Evolutionary conservation across 352 stramenopile species (phyloP).

Genomic region (Hyaloperonospora brassicae): DNA sequence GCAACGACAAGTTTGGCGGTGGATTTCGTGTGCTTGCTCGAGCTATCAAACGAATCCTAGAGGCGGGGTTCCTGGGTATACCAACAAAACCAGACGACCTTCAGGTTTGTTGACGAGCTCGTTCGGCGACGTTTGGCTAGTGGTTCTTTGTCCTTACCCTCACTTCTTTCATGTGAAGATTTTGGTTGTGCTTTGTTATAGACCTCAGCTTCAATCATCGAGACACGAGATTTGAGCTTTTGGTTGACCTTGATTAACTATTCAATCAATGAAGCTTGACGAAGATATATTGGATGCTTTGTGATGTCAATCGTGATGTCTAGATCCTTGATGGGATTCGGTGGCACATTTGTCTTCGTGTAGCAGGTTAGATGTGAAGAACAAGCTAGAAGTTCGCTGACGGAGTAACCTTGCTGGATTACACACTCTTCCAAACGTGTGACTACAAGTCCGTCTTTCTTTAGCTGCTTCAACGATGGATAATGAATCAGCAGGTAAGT

Average conservation of each 20-base stretch:
- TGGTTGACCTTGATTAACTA: conserved; percentile 8
- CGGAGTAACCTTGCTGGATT: conserved; percentile 1
- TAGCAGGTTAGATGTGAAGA: background rate
- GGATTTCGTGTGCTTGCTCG: conserved; percentile 8
- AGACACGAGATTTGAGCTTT: background rate
- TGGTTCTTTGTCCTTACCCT: background rate
- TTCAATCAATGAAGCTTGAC: conserved; percentile 9
- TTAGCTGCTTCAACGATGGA: conserved; percentile 2
- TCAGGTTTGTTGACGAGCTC: background rate
- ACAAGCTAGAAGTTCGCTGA: conserved; percentile 2
- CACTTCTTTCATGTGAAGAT: background rate
- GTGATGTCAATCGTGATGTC: background rate
- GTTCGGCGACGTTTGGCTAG: conserved; percentile 4
- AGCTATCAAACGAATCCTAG: conserved; percentile 1
- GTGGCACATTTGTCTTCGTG: background rate
- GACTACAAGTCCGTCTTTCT: background rate
- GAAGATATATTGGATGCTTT: conserved; percentile 2
- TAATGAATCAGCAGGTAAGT: conserved; percentile 12
- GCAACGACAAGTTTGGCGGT: conserved; percentile 1
- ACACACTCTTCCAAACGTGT: conserved; percentile 1
- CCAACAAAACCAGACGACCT: conserved; percentile 9
- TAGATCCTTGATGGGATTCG: background rate
- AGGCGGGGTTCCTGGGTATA: conserved; percentile 8
- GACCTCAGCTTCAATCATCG: conserved; percentile 1
- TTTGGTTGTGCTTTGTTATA: conserved; percentile 1